Evolutionary conservation across 202 grass and related monocot genomes (phyloP), one percentile per base, ranked within the genome.

Genomic region (Setaria viridis): DNA sequence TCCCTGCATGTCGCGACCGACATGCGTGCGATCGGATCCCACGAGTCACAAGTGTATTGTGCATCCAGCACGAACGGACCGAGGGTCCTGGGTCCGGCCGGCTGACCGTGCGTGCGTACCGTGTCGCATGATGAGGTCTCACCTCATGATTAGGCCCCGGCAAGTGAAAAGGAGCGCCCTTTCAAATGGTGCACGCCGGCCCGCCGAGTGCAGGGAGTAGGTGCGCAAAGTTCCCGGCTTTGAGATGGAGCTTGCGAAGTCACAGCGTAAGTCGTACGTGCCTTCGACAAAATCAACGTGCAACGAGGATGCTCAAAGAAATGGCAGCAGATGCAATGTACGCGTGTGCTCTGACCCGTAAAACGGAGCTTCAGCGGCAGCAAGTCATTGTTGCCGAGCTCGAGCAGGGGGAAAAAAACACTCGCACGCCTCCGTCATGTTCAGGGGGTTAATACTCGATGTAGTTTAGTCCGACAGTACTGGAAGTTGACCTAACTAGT

Each of bases 171-270:
- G 37, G 17, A 37, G 50, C 5, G 50, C 16, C 50, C 50, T 75
- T 47, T 45, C 16, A 12, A 56, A 37, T 15, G 20, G 48, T 13
- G 11, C 43, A 10, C 8, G 43, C 43, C 43, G 43, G 43, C 48
- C 12, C 12, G 48, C 46, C 12, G 46, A 50, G 45, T 32, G 43
- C 74, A 21, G 17, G 0, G 74, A 29, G 74, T 60, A 16, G 74
- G 74, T 45, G 74, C n/a, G 35, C 74, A 9, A 45, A 45, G 74
- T 60, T 77, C 54, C 42, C 54, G 54, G 55, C 54, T 60, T 76
- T 75, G 11, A 14, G 14, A 5, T 12, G 9, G n/a, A 17, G 6
- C 54, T 9, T 5, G 4, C 25, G 59, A 29, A 2, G 17, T 20
- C 58, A 4, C 29, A 2, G 60, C 60, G 11, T n/a, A 63, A 63